Percentiles rank a stretch among this genome's conserved stretches.
These are phyloP conservation scores for Catharanthus roseus DNA, from an alignment of 257 asterid genomes.

Conservation along the genomic window DNA sequence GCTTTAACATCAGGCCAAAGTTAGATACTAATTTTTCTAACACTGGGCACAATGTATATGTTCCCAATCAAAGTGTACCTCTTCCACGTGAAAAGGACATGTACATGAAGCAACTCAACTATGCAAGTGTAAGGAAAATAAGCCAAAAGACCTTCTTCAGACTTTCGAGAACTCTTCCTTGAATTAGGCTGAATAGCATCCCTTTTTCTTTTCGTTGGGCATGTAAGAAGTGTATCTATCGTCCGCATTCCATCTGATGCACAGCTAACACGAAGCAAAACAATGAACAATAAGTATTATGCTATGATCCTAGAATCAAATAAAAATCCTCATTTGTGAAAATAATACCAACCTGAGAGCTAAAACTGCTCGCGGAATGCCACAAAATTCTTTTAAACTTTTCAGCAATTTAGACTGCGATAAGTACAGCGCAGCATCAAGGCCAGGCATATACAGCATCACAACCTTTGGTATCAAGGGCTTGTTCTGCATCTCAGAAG, in stretches of 20 bases:
- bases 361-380: slow-evolving; percentile 80
- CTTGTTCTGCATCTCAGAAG: slow-evolving; percentile 62
- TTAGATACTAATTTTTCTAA: neutral
- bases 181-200: slow-evolving; percentile 41
- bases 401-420: slow-evolving; percentile 69
- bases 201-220: slow-evolving; percentile 82
- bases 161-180: slow-evolving; percentile 37
- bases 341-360: slow-evolving; percentile 64
- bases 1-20: neutral
- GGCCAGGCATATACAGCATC: slow-evolving; percentile 92
- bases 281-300: slow-evolving; percentile 13
- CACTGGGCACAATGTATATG: neutral
- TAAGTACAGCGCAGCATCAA: slow-evolving; percentile 88
- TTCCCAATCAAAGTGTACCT: neutral
- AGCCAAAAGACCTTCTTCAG: slow-evolving; percentile 45
- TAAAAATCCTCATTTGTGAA: neutral
- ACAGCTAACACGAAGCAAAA: slow-evolving; percentile 56
- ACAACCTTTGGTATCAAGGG: slow-evolving; percentile 89
- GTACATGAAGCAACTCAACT: neutral
- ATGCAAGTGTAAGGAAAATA: slow-evolving; percentile 2
- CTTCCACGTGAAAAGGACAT: neutral
- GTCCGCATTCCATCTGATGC: slow-evolving; percentile 91
- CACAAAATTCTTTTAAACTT: slow-evolving; percentile 67
- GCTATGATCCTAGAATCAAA: neutral
- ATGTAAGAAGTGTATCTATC: slow-evolving; percentile 83